Evolutionary conservation across 805 yeast genomes (phyloP), one percentile per base, ranked within the genome.

Genomic region (Saccharomyces mikatae): DNA sequence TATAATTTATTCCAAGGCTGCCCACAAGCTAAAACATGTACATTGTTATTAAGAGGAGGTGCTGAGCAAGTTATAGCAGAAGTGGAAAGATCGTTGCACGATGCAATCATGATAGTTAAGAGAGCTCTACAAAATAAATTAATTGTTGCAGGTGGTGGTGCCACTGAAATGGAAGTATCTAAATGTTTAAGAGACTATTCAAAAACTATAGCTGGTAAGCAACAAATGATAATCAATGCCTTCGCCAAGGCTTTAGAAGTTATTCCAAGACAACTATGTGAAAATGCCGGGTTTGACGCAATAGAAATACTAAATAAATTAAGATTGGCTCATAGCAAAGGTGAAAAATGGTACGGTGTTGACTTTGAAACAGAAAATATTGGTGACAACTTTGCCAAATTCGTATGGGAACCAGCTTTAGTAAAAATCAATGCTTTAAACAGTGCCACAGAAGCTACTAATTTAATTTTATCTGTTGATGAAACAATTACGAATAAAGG

Each of bases 61-160:
- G 96, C 98, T 26, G 97, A 92, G 66, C 99, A 94, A 77, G 95
- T 94, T 44, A 85, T 94, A 66, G 97, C 96, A 53, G 99, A 94
- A 76, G 97, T 95, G 27, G 99, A 94, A 71, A 82, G 99, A 73
- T 92, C 97, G 1, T 77, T 94, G 61, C 98, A 94, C 68, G 99
- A 94, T 74, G 99, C 99, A 51, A 89, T 94, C 51, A 92, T 92
- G 99, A 91, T 94, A 70, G 98, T 92, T 48, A 92, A 91, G 74
- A 81, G 99, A 64, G 95, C 98, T 1, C 82, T 94, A 46, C 84
- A 87, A 66, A 91, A 91, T 69, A 86, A 84, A 66, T 75, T 81
- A 29, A 83, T 94, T 61, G 99, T 94, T 55, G 98, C 96, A 13
- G 99, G 99, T 58, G 99, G 99, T 60, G 99, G 99, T 59, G 99